Evolutionary conservation across 2,329 filamentous ascomycete species (phyloP).

Genomic region (Phaeomoniella chlamydospora): DNA sequence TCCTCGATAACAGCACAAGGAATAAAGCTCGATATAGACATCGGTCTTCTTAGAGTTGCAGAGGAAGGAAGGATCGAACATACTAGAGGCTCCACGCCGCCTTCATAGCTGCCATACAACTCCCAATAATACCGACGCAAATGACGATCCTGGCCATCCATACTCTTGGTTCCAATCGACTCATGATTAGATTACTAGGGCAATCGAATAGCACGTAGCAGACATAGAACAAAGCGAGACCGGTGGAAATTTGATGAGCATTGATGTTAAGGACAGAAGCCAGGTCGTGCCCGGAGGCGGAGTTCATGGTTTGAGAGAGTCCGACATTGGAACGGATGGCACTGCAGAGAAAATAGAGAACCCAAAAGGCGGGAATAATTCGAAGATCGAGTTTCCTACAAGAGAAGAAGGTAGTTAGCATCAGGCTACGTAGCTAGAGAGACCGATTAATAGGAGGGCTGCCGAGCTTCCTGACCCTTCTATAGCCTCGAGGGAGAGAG

Average conservation of each 20-base stretch:
- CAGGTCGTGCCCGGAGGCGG: slow-evolving; percentile 10
- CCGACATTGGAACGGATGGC: slow-evolving; percentile 86
- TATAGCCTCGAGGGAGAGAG: no score
- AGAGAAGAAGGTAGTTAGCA: no score
- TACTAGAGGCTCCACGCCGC: slow-evolving; percentile 75
- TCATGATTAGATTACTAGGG: slow-evolving; percentile 83
- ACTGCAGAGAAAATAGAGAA: slow-evolving; percentile 81
- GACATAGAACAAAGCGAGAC: slow-evolving; percentile 79
- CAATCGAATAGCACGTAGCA: slow-evolving; percentile 83
- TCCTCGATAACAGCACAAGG: no score
- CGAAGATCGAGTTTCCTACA: slow-evolving; percentile 41
- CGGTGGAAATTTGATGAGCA: slow-evolving; percentile 66
- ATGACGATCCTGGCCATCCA: slow-evolving; percentile 92
- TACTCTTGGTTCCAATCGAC: slow-evolving; percentile 63
- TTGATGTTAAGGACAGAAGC: slow-evolving; percentile 47
- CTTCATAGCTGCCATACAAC: slow-evolving; percentile 69
- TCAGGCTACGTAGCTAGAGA: no score
- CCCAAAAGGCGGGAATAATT: slow-evolving; percentile 65
- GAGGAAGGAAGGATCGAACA: no score
- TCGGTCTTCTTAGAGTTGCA: no score
- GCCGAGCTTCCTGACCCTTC: no score
- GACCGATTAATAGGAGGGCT: no score
- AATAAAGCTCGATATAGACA: no score
- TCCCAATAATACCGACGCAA: slow-evolving; percentile 70
- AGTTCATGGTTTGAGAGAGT: slow-evolving; percentile 90